Conservation (phyloP, 208 protist species). For the Naegleria gruberi region DNA sequence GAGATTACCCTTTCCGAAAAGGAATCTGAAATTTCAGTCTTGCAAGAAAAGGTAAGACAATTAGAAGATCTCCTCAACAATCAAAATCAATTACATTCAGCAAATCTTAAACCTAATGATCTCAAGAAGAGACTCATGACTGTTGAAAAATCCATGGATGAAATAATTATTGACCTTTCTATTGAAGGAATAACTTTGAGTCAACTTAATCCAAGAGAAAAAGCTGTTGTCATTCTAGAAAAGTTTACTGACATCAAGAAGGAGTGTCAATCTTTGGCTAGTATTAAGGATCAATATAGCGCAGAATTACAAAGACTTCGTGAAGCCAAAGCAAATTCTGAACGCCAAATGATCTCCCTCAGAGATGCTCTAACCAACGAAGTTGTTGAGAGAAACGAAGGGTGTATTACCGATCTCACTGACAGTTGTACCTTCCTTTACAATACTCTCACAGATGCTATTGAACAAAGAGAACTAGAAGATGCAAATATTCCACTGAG, state of each 20-base stretch:
- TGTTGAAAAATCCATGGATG: not conserved
- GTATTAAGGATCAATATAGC: not conserved
- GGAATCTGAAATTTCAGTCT: constrained; percentile 11
- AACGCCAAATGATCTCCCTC: not conserved
- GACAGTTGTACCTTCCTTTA: not conserved
- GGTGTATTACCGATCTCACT: not conserved
- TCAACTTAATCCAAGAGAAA: not conserved
- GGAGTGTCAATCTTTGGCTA: not conserved
- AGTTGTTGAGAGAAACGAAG: not conserved
- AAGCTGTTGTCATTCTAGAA: not conserved
- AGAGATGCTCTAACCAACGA: not conserved
- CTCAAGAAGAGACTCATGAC: not conserved
- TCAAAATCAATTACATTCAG: not conserved
- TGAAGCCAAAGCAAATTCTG: not conserved
- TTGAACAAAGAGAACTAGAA: not conserved
- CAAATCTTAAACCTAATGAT: not conserved
- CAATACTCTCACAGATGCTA: not conserved
- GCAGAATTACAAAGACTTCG: not conserved
- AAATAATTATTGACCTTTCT: not conserved
- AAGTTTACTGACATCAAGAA: constrained; percentile 45
- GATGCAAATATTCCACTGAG: not conserved
- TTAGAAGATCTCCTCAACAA: not conserved
- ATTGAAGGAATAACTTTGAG: not conserved
- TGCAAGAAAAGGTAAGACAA: not conserved
- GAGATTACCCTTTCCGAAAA: not conserved